Conservation (phyloP, 768 basidiomycete genomes). For the Naganishia friedmannii region DNA sequence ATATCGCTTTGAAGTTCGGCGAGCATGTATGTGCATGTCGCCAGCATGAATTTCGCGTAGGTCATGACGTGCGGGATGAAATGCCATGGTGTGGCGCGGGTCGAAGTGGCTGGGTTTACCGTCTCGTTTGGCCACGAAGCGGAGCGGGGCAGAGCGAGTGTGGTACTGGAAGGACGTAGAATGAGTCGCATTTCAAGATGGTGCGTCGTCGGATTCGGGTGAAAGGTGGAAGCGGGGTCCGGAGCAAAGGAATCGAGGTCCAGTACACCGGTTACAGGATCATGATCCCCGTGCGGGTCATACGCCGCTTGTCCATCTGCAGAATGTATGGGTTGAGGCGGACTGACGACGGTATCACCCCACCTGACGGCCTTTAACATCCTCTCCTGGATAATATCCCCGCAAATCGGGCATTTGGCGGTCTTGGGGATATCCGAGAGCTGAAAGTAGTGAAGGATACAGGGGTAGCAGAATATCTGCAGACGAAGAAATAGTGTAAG, state of each 20-base stretch:
- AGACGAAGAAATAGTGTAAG: background rate
- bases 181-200: conserved; percentile 78
- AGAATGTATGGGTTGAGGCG: background rate
- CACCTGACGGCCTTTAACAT: conserved; percentile 93
- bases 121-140: conserved; percentile 84
- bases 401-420: conserved; percentile 93
- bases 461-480: conserved; percentile 90
- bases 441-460: conserved; percentile 84
- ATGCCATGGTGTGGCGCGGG: conserved; percentile 75
- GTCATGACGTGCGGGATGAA: conserved; percentile 86
- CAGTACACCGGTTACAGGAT: conserved; percentile 8
- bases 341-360: conserved; percentile 59
- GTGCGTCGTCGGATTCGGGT: conserved; percentile 29
- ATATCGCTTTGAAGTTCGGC: conserved; percentile 70
- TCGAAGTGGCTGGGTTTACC: conserved; percentile 76
- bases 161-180: conserved; percentile 89
- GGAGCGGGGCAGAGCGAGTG: conserved; percentile 87
- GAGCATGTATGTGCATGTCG: conserved; percentile 79
- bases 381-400: conserved; percentile 82
- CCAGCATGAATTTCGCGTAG: conserved; percentile 94
- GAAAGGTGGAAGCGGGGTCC: background rate
- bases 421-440: conserved; percentile 78
- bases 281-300: conserved; percentile 19
- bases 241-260: conserved; percentile 19
- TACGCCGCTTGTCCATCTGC: background rate